Percentiles rank a stretch among this genome's conserved stretches.
phyloP scores from a whole-genome alignment of 164 flowering plant genomes.

The Vitis rotundifolia region DNA sequence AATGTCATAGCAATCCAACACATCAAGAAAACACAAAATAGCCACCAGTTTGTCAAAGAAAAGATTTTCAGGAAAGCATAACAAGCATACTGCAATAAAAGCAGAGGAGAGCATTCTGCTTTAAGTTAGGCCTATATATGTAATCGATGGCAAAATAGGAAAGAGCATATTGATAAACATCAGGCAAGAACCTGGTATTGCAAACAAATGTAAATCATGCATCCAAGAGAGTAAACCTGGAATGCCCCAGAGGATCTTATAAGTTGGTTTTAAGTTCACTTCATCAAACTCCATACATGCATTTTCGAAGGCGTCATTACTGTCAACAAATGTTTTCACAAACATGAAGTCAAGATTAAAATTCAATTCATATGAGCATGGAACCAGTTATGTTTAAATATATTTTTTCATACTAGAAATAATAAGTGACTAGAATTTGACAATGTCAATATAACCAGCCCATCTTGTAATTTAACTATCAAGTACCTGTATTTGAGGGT shows the following conservation, averaged over 20 bases:
- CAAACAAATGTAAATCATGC: neutral
- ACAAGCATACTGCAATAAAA: neutral
- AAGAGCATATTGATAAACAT: too few species aligned
- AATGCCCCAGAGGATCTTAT: conserved; percentile 89
- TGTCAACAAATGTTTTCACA: conserved; percentile 30
- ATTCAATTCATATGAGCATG: too few species aligned
- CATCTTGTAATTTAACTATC: neutral
- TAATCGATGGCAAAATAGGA: too few species aligned
- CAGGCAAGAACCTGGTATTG: too few species aligned
- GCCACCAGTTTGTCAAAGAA: too few species aligned
- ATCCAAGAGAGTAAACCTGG: conserved; percentile 60
- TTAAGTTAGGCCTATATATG: too few species aligned
- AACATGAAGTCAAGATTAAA: conserved; percentile 3
- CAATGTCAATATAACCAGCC: neutral
- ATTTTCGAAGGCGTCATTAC: conserved; percentile 81
- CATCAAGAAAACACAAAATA: neutral
- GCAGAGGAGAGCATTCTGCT: neutral
- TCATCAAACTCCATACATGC: conserved; percentile 99
- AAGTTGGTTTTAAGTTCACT: conserved; percentile 83
- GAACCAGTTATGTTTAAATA: too few species aligned
- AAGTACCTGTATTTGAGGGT: conserved; percentile 86
- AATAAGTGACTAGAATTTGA: neutral
- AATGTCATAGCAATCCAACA: neutral
- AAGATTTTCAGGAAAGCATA: too few species aligned
- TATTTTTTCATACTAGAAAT: too few species aligned